These are phyloP conservation scores for Aspergillus carbonarius DNA, from an alignment of 2,329 filamentous ascomycete species.

Conservation along the genomic window DNA sequence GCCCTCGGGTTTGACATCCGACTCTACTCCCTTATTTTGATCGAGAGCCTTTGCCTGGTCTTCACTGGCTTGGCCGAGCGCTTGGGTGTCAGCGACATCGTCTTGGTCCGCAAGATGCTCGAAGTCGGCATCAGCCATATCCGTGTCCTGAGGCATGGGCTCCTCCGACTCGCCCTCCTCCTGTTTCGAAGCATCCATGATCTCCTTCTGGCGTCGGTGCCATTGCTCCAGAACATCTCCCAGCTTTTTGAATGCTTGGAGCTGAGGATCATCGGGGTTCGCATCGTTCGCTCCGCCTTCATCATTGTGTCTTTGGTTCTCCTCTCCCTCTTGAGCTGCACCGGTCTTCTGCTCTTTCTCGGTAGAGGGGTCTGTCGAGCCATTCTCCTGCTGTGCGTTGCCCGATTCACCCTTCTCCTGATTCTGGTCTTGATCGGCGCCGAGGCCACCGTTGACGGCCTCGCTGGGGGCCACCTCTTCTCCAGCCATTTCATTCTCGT, in stretches of 20 bases:
- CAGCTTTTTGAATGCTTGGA: slow-evolving; percentile 86
- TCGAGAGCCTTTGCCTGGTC: slow-evolving; percentile 85
- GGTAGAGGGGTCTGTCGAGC: slow-evolving; percentile 47
- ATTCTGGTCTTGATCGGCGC: slow-evolving; percentile 42
- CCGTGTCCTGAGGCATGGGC: slow-evolving; percentile 60
- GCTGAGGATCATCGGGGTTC: slow-evolving; percentile 42
- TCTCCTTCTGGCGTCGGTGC: slow-evolving; percentile 85
- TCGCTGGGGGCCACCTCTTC: slow-evolving; percentile 53
- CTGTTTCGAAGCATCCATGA: slow-evolving; percentile 61
- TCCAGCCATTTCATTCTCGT: slow-evolving; percentile 53
- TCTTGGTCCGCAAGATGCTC: slow-evolving; percentile 89
- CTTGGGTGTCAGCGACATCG: slow-evolving; percentile 80
- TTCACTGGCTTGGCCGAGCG: slow-evolving; percentile 81
- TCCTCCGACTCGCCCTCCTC: slow-evolving; percentile 50
- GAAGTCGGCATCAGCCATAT: slow-evolving; percentile 79
- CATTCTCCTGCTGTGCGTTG: slow-evolving; percentile 43
- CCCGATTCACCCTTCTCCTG: slow-evolving; percentile 49
- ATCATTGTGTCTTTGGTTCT: slow-evolving; percentile 37
- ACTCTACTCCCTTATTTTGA: slow-evolving; percentile 82
- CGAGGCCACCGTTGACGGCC: slow-evolving; percentile 40
- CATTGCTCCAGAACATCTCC: slow-evolving; percentile 90
- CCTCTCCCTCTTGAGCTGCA: slow-evolving; percentile 42
- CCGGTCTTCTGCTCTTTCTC: slow-evolving; percentile 47
- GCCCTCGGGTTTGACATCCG: slow-evolving; percentile 57
- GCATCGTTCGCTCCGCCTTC: slow-evolving; percentile 38